Evolutionary conservation across 108 stramenopile genomes (phyloP), one percentile per base, ranked within the genome.

Genomic region (Conticribra weissflogii): DNA sequence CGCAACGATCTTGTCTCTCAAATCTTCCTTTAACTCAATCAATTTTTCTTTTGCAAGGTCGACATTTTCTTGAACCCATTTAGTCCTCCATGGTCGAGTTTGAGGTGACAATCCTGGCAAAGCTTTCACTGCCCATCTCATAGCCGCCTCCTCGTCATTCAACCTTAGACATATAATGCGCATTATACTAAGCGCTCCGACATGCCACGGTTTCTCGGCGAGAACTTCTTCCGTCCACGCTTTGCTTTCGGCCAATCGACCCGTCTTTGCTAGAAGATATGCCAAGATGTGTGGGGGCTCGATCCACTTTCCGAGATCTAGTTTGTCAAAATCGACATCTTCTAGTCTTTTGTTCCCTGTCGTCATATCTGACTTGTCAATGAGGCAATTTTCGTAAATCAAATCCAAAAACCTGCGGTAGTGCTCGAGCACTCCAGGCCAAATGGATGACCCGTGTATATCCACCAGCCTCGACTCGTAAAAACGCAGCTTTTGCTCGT

Each of bases 201-300:
- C 76, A 50, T 95, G 93, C 87, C 89, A 90, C 0, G 91, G 90
- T 44, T 92, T 95, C 23, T 84, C 56, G 19, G 63, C 48, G 28
- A 95, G 53, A 22, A 95, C 86, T 25, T 81, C 45, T 58, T 88
- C 70, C 48, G 85, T 85, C 54, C 88, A 67, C 30, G 63, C 44
- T 57, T 82, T 79, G 47, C 85, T 79, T 58, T 86, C 84, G 3
- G 85, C 54, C 19, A 77, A 33, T 24, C 85, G 74, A 27, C 86
- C 86, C 81, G 79, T 81, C 28, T 89, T 55, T 51, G 75, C 86
- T 41, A 84, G 73, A 2, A 95, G 63, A 3, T 85, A 90, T 9
- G 93, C 93, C 21, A 95, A 75, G 28, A 85, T 84, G 78, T 92
- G 88, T 14, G 88, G 66, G 2, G 93, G 87, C 65, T 94, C 93